Conservation (phyloP, 169 alveolate species). For the Plasmodium reichenowi region DNA sequence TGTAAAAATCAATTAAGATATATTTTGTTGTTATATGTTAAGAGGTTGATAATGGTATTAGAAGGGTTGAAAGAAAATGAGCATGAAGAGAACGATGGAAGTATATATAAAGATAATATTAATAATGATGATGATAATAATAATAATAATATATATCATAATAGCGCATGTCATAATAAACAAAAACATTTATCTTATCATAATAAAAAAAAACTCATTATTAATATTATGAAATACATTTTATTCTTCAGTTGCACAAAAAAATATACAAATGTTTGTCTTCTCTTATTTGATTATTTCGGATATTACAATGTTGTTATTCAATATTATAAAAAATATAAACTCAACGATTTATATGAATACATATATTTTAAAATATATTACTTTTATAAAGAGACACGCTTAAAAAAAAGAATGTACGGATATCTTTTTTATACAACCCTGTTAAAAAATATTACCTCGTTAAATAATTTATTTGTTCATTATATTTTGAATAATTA, state of each 20-base stretch:
- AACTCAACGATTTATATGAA: constrained; percentile 12
- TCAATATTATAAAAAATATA: constrained; percentile 7
- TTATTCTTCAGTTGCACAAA: constrained; percentile 17
- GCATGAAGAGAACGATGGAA: not conserved
- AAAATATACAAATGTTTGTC: constrained; percentile 21
- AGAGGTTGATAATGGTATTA: constrained; percentile 14
- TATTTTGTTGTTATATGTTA: constrained; percentile 54
- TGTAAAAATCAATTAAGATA: constrained; percentile 23
- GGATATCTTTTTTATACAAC: constrained; percentile 48
- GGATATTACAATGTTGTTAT: constrained; percentile 8
- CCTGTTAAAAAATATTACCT: constrained; percentile 8
- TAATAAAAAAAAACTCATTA: not conserved
- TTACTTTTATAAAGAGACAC: constrained; percentile 27
- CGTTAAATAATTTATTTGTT: not conserved
- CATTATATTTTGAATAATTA: constrained; percentile 29
- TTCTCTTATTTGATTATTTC: constrained; percentile 21
- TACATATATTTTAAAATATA: constrained; percentile 37
- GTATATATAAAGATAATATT: too few species aligned
- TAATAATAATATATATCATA: not conserved
- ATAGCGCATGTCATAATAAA: not conserved
- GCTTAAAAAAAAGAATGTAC: constrained; percentile 22
- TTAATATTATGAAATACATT: constrained; percentile 18
- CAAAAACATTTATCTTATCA: not conserved
- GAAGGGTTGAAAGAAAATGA: not conserved
- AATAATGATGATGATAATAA: not conserved